A percentile compares a stretch with the other conserved stretches of the same genome.
phyloP scores from a whole-genome alignment of 345 rosid species.

The Eucalyptus grandis region DNA sequence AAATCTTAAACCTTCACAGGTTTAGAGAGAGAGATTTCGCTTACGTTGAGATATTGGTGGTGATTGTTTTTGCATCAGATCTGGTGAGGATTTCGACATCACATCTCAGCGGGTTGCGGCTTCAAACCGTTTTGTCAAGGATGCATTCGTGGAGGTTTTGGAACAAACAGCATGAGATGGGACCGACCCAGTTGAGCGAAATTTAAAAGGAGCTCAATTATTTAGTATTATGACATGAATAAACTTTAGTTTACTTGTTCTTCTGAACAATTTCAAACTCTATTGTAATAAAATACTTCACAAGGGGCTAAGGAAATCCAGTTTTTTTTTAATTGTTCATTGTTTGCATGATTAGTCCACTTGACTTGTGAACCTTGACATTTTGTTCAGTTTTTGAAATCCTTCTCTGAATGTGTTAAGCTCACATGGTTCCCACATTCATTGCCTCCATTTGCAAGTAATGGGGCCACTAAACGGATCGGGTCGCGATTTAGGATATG shows the following conservation, averaged over 20 bases:
- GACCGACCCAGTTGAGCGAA: neutral
- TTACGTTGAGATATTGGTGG: neutral
- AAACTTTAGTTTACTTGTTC: neutral
- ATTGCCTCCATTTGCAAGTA: neutral
- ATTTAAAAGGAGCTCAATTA: neutral
- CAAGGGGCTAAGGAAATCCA: neutral
- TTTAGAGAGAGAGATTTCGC: neutral
- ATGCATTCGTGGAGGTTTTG: constrained; percentile 61
- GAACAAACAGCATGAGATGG: constrained; percentile 16
- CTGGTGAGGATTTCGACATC: constrained; percentile 82
- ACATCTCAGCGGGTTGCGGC: constrained; percentile 77
- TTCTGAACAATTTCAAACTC: neutral
- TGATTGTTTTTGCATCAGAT: constrained; percentile 30
- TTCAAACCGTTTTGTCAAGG: constrained; percentile 68
- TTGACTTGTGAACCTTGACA: neutral
- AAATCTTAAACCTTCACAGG: neutral
- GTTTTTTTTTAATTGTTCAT: neutral
- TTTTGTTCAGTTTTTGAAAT: neutral
- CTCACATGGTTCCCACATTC: neutral
- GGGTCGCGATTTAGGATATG: neutral
- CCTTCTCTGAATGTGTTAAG: neutral
- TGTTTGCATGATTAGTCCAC: neutral
- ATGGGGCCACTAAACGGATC: neutral
- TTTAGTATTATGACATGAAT: neutral
- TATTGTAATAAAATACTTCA: neutral